Evolutionary conservation across 2,329 filamentous ascomycete species (phyloP).

Genomic region (Pseudogymnoascus sp.): DNA sequence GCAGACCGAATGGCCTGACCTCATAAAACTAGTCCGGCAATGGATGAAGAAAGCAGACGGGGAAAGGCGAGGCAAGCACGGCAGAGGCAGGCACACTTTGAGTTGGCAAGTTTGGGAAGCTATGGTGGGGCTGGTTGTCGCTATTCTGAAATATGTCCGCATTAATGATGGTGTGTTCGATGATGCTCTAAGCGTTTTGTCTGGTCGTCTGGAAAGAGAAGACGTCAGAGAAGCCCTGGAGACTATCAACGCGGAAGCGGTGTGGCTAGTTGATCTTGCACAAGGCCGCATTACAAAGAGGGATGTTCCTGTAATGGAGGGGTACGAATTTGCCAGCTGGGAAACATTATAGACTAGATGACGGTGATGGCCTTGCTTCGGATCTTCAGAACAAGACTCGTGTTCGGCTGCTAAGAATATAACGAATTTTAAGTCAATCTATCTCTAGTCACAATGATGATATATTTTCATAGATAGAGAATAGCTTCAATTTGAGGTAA

Average conservation of each 20-base stretch:
- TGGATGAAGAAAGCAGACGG: constrained; percentile 35
- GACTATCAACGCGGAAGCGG: constrained; percentile 62
- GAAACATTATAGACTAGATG: constrained; percentile 18
- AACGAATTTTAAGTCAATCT: constrained; percentile 3
- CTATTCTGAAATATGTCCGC: constrained; percentile 54
- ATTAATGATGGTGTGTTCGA: constrained; percentile 67
- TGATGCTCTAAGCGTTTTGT: constrained; percentile 58
- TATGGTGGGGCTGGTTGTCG: constrained; percentile 49
- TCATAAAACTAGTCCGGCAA: constrained; percentile 45
- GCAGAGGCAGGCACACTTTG: constrained; percentile 54
- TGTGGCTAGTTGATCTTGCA: constrained; percentile 61
- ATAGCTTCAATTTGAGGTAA: constrained; percentile 12
- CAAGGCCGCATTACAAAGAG: constrained; percentile 34
- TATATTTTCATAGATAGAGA: constrained; percentile 12
- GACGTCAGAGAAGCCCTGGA: constrained; percentile 54
- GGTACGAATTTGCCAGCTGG: constrained; percentile 29
- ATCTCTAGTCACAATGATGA: neutral
- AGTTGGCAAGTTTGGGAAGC: constrained; percentile 59
- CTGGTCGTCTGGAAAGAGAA: constrained; percentile 38
- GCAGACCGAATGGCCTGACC: constrained; percentile 61
- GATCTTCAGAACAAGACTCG: constrained; percentile 8
- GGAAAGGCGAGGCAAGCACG: constrained; percentile 25
- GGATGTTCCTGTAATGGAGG: constrained; percentile 37
- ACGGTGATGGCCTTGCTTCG: neutral
- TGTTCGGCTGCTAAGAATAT: neutral